Evolutionary conservation across 2,329 filamentous ascomycete species (phyloP), one percentile per base, ranked within the genome.

Genomic region (Laburnicola sp.): DNA sequence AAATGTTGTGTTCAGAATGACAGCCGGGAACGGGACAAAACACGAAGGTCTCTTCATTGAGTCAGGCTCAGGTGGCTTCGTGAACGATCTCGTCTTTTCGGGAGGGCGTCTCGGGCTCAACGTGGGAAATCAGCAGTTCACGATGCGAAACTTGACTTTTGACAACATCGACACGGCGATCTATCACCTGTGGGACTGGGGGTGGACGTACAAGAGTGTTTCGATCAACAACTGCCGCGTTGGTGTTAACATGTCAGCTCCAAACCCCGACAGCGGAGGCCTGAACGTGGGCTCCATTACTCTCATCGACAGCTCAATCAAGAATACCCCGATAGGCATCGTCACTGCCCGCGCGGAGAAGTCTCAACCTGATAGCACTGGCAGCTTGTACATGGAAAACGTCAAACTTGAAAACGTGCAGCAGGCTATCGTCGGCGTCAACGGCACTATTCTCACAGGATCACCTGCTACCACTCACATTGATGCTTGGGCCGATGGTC

Each of bases 111-210:
- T 72, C 34, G 76, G 73, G 3, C 68, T 73, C 35, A 68, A 70
- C 30, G 66, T 76, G 47, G 74, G 76, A 28, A 78, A 78, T 43
- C 76, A 78, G 58, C 76, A 79, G 57, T 83, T 82, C 57, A 86
- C 83, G 0, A 82, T 80, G 51, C 76, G 79, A 7, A 82, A 83
- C 55, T 58, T 86, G 27, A 77, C 71, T 0, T 82, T 85, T 63
- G 75, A 78, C 35, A 73, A 77, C 37, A 75, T 75, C 16, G 70
- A 74, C 1, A 84, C 80, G 0, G 81, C 79, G 2, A 82, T 86
- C 40, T 76, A 79, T 23, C 77, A 83, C 56, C 70, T 81, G 7
- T 86, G 82, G 82, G 74, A 82, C 52, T 86, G 83, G 83, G 80
- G 80, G 0, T 86, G 78, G 78, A 81, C 78, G 0, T 82, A 79